phyloP scores from a whole-genome alignment of 208 protist species.

The Leishmania braziliensis region DNA sequence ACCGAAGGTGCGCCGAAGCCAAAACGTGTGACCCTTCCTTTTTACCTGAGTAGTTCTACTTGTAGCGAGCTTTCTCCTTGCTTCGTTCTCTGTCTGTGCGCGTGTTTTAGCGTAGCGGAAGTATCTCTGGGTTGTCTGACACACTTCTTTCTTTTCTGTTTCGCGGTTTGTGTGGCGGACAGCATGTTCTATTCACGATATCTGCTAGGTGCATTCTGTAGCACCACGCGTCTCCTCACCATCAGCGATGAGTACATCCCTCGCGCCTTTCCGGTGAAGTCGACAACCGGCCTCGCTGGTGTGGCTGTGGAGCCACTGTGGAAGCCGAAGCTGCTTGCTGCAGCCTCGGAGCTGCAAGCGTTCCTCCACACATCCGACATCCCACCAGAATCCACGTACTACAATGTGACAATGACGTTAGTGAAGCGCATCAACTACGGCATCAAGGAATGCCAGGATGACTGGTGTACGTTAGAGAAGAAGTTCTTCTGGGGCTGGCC shows the following conservation, averaged over 20 bases:
- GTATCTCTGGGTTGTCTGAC: not conserved
- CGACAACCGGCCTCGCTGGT: slow-evolving; percentile 87
- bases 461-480: slow-evolving; percentile 92
- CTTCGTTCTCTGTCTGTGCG: not conserved
- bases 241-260: slow-evolving; percentile 94
- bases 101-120: not conserved
- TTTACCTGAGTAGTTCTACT: not conserved
- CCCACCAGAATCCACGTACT: slow-evolving; percentile 90
- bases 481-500: slow-evolving; percentile 93
- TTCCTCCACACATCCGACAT: slow-evolving; percentile 88
- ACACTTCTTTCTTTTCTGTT: not conserved
- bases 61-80: not conserved
- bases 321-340: slow-evolving; percentile 91
- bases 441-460: slow-evolving; percentile 88
- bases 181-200: slow-evolving; percentile 26
- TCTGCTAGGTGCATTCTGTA: slow-evolving; percentile 46
- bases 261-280: slow-evolving; percentile 90
- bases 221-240: slow-evolving; percentile 50
- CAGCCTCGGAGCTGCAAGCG: slow-evolving; percentile 79
- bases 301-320: slow-evolving; percentile 91
- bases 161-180: not conserved
- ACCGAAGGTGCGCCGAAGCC: not conserved
- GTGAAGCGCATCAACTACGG: slow-evolving; percentile 91
- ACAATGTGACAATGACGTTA: slow-evolving; percentile 91
- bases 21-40: not conserved